A percentile compares a stretch with the other conserved stretches of the same genome.
Conservation (phyloP, 306 rosid species). For the Phaseolus lunatus region DNA sequence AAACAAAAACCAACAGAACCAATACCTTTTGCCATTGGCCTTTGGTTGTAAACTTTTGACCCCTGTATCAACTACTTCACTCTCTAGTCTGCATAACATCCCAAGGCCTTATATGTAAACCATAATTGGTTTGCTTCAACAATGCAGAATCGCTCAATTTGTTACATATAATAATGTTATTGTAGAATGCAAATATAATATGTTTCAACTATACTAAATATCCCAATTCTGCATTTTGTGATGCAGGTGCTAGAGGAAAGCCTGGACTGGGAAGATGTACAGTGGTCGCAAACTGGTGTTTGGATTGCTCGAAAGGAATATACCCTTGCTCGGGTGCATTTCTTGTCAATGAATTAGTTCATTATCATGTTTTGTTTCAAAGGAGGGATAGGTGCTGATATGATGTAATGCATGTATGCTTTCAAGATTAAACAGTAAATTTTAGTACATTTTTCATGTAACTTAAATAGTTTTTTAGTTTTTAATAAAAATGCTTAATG, state of each 20-base stretch:
- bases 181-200: not conserved
- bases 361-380: not conserved
- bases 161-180: not conserved
- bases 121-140: constrained; percentile 19
- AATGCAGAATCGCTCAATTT: not conserved
- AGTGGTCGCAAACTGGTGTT: constrained; percentile 97
- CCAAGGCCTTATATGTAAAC: not conserved
- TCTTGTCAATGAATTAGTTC: constrained; percentile 72
- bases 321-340: constrained; percentile 93
- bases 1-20: not conserved
- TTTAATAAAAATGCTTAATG: not conserved
- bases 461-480: not conserved
- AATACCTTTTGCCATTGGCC: not conserved
- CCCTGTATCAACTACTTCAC: not conserved
- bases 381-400: not conserved
- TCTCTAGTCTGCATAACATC: constrained; percentile 16
- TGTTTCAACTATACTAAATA: not conserved
- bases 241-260: constrained; percentile 86
- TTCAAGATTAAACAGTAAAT: not conserved
- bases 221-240: constrained; percentile 35
- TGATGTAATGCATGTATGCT: not conserved
- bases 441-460: constrained; percentile 20
- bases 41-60: too few species aligned
- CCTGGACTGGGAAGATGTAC: constrained; percentile 97
- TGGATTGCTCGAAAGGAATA: constrained; percentile 95